Base-by-base conservation (phyloP, 257 asterid species). In the Eustoma russellianum region DNA sequence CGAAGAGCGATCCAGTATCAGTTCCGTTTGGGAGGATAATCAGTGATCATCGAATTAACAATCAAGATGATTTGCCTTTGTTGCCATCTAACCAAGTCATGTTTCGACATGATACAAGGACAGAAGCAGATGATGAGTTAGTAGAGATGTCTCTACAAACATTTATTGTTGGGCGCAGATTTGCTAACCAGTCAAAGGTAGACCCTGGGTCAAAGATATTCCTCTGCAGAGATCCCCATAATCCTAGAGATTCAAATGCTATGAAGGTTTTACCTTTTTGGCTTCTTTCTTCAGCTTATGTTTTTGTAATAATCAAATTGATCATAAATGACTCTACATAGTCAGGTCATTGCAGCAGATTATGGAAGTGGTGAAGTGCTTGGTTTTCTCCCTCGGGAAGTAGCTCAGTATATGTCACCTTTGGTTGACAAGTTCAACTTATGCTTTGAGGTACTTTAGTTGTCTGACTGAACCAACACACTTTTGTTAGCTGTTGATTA, bases 371-470 rank as follows among this genome's bases (percentile, higher is more conserved):
- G 69, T 64, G 67, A 70, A 62, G 61, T 74, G 60, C 68, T 91
- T 64, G 98, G 98, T 60, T 91, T 82, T 70, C 69, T 91, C 46
- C 97, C 95, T 3, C 79, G 91, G 63, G 93, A 80, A 61, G 66
- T 91, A 64, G 93, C 97, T 52, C 89, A 72, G 44, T 69, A 68
- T 65, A 66, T 91, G 52, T 80, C 97, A 52, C 92, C 96, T 73
- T 56, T 91, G 61, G 80, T 87, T 14, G 96, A 79, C 74, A 77
- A 73, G 74, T 84, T 84, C 67, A 55, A 62, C 66, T 55, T 87
- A 62, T 68, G 41, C 49, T 87, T 87, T 68, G 84, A 87, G 98
- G 98, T 91, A 82, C 15, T 61, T 35, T 17, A 17, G 17, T 41
- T 47, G 35, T 33, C 38, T 41, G 9, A 9, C 17, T 60, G 53